Conservation (phyloP, 1,284 basidiomycete species). For the Pascua sp. region DNA sequence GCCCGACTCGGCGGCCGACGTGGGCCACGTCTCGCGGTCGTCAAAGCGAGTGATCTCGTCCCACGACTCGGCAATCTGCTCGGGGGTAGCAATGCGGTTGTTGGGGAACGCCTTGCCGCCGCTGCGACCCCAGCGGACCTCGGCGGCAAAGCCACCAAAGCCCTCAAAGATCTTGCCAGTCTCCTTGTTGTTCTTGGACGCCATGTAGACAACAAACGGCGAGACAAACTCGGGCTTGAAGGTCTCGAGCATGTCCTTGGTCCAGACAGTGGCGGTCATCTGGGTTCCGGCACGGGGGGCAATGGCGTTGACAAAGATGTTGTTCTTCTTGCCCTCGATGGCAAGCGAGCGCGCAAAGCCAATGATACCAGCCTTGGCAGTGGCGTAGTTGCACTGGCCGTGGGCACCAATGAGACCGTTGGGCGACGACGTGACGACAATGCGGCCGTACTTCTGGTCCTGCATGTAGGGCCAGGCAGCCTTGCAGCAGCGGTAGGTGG, state of each 20-base stretch:
- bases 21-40: constrained; percentile 71
- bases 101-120: constrained; percentile 73
- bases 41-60: constrained; percentile 76
- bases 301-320: constrained; percentile 82
- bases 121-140: constrained; percentile 89
- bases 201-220: constrained; percentile 84
- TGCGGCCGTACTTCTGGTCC: constrained; percentile 94
- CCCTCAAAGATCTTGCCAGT: constrained; percentile 83
- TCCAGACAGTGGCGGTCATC: constrained; percentile 85
- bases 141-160: constrained; percentile 86
- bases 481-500: constrained; percentile 74
- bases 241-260: constrained; percentile 85
- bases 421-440: constrained; percentile 88
- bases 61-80: constrained; percentile 76
- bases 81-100: constrained; percentile 68
- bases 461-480: constrained; percentile 97
- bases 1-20: constrained; percentile 67
- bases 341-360: constrained; percentile 85
- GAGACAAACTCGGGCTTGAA: constrained; percentile 79
- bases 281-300: constrained; percentile 87
- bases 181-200: constrained; percentile 71
- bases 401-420: constrained; percentile 95
- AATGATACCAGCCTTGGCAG: constrained; percentile 91
- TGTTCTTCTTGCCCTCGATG: constrained; percentile 88
- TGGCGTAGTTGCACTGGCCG: constrained; percentile 79